Percentiles rank a stretch among this genome's conserved stretches.
These are phyloP conservation scores for Microbotryum scabiosae DNA, from an alignment of 1,284 basidiomycete species.

Conservation along the genomic window DNA sequence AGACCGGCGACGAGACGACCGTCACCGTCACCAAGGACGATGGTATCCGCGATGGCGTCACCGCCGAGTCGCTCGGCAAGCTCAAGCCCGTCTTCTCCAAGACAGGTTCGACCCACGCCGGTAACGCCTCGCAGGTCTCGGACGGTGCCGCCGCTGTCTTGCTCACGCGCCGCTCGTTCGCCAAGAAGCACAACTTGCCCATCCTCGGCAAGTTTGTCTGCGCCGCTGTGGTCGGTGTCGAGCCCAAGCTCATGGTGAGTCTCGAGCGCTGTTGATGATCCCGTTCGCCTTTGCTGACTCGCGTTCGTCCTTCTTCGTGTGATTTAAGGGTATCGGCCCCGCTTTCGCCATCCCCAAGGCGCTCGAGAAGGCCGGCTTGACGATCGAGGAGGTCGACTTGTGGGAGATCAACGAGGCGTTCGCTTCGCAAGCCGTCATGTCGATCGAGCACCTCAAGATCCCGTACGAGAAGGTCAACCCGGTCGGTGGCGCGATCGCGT, in stretches of 20 bases:
- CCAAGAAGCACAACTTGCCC: constrained; percentile 79
- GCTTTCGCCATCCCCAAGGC: constrained; percentile 83
- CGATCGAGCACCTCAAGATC: constrained; percentile 50
- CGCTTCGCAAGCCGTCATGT: constrained; percentile 44
- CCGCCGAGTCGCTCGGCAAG: constrained; percentile 73
- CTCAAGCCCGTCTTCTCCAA: constrained; percentile 88
- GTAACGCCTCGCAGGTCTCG: constrained; percentile 52
- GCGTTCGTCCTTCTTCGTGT: neutral
- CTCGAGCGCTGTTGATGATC: constrained; percentile 4
- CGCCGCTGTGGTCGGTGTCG: constrained; percentile 63
- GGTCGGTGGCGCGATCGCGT: constrained; percentile 45
- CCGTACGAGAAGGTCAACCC: constrained; percentile 45
- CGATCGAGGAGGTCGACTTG: constrained; percentile 70
- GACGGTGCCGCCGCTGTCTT: constrained; percentile 95
- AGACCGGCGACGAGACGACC: constrained; percentile 70
- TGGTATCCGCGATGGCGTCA: constrained; percentile 83
- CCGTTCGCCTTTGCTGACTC: neutral
- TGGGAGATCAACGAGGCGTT: constrained; percentile 72
- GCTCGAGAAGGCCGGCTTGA: constrained; percentile 63
- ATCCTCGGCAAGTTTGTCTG: constrained; percentile 87
- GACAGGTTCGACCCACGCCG: constrained; percentile 83
- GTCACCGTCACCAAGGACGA: constrained; percentile 81
- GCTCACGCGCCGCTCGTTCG: constrained; percentile 73
- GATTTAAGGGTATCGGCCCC: constrained; percentile 57
- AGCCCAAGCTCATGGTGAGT: constrained; percentile 58